Base-by-base conservation (phyloP, 192 early-diverging fungal species). In the Ambispora gerdemannii region DNA sequence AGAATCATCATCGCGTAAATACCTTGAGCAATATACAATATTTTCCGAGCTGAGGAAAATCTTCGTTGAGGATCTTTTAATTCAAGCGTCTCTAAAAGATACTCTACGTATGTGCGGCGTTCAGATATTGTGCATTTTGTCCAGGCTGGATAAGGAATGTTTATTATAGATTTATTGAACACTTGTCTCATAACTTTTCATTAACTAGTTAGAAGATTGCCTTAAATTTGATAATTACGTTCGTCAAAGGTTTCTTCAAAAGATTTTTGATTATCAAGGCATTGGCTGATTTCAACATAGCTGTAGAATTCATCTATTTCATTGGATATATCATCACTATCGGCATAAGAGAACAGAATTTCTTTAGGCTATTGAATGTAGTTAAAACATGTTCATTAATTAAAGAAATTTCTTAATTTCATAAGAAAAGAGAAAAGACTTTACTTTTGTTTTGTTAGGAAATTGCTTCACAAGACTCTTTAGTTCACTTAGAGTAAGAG, bases 11-110 rank as follows among this genome's bases (percentile, higher is more conserved):
- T n/a, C n/a, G n/a, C n/a, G n/a, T n/a, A n/a, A n/a, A n/a, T 78
- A 90, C 89, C 90, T 78, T 90, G 84, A 1, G 88, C 74, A 70
- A 90, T 83, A 56, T 88, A 90, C 10, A 89, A 74, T 33, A 92
- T 58, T 56, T 79, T 80, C 50, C 80, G 81, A 1, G 83, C 82
- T 8, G 89, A 80, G 3, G 62, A 75, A 15, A 83, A 74, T 31
- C 90, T 75, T 50, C 74, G 74, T 3, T 74, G 63, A 20, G 82
- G 69, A 56, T 78, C 78, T 3, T 77, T 72, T 20, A 84, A 74
- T 49, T 90, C 89, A 28, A 92, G 72, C 30, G 77, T 71, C 58
- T 92, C 81, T 22, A 90, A 67, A 7, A 89, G 74, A 30, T 79
- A 75, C 32, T 79, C 78, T 1, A 88, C 72, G 70, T 81, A 84